Evolutionary conservation across 495 filamentous ascomycete species (phyloP).

Genomic region (Cercophora newfieldiana): DNA sequence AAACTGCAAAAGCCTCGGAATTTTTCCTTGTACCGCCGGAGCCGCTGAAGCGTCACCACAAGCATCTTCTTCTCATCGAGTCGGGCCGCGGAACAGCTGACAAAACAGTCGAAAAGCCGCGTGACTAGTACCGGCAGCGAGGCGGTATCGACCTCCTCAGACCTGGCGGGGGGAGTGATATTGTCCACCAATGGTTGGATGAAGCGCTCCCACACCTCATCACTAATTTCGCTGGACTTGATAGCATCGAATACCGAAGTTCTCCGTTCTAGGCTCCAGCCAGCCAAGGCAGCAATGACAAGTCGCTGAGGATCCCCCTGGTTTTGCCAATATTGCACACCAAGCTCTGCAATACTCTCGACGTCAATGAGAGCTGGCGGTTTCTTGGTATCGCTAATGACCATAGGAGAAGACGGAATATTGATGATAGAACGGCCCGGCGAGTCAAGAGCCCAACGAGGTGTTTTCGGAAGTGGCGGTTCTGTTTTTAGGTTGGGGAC

Average conservation of each 20-base stretch:
- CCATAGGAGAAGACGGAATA: conserved; percentile 19
- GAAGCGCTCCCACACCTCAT: conserved; percentile 26
- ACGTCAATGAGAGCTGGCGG: conserved; percentile 12
- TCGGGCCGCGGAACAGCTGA: conserved; percentile 9
- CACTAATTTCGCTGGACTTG: neutral
- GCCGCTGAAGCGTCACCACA: conserved; percentile 3
- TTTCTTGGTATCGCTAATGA: neutral
- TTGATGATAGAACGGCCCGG: conserved; percentile 7
- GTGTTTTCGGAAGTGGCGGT: neutral
- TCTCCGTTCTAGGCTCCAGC: conserved; percentile 7
- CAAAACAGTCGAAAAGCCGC: conserved; percentile 30
- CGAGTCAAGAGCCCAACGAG: neutral
- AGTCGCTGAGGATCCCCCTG: conserved; percentile 33
- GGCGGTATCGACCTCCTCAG: neutral
- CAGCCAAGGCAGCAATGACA: conserved; percentile 25
- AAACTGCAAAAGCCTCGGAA: conserved; percentile 21
- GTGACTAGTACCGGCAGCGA: conserved; percentile 11
- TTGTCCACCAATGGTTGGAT: conserved; percentile 14
- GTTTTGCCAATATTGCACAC: conserved; percentile 26
- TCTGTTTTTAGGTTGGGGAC: neutral
- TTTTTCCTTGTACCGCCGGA: neutral
- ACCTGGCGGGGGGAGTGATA: neutral
- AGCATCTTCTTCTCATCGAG: neutral
- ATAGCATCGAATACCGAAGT: conserved; percentile 11
- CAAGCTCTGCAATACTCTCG: conserved; percentile 23